Evolutionary conservation across 2,329 filamentous ascomycete species (phyloP), one percentile per base, ranked within the genome.

Genomic region (Trichoderma hamatum): DNA sequence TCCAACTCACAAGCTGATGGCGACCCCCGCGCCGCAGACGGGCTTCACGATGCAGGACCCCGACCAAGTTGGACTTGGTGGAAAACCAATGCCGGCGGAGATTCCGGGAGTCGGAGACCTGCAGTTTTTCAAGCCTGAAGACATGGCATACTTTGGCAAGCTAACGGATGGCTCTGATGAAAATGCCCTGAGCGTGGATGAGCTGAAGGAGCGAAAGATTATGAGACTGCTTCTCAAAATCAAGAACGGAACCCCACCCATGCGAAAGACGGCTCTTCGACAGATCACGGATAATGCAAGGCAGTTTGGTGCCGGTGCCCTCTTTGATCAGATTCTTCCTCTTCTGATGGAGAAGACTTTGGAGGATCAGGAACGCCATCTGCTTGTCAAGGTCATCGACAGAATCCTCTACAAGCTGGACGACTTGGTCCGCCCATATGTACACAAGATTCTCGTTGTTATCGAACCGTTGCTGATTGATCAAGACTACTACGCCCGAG

Each of bases 381-480:
- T 99, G 80, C 88, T 99, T 32, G 96, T 99, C 83, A 99, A 99
- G 83, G 96, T 99, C 75, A 98, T 99, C 76, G 96, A 99, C 79
- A 92, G 96, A 81, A 94, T 99, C 70, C 88, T 99, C 7, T 99
- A 98, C 87, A 99, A 99, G 83, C 89, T 99, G 28, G 96, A 98
- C 78, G 96, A 99, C 75, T 86, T 98, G 72, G 96, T 99, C 66
- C 89, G 96, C 51, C 96, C 96, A 26, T 99, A 95, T 72, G 95
- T 97, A 19, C 96, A 99, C 84, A 98, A 98, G 84, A 99, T 99
- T 71, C 82, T 99, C 69, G 96, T 99, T 65, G 96, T 99, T 77
- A 99, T 99, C 75, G 96, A 99, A 80, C 96, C 96, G n/a, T 85
- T 99, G 61, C 91, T 99, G 73, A 99, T 99, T 76, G 96, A 99